Evolutionary conservation across 2,329 filamentous ascomycete species (phyloP), one percentile per base, ranked within the genome.

Genomic region (Diaporthe helianthi): DNA sequence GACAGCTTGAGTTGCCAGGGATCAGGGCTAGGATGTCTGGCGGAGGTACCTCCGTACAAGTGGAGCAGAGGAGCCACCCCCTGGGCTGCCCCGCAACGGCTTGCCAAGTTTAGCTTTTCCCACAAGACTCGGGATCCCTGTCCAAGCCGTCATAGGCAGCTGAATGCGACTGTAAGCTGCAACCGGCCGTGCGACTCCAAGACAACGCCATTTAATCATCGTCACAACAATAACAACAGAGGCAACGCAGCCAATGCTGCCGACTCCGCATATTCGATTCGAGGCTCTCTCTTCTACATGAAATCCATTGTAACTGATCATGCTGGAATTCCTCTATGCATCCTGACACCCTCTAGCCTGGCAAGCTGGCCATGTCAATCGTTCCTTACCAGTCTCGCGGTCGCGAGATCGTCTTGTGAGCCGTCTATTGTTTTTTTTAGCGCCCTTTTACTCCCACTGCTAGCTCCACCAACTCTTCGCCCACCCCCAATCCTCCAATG

Each of bases 381-480:
- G 90, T 96, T 73, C 92, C 92, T 4, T 95, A 94, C 77, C 86
- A 88, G 67, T 87, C 90, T 60, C 87, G 93, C 75, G 91, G 90
- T 74, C 88, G 91, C 74, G 91, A 94, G 77, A 89, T 96, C 74
- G 92, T 95, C 47, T 84, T 96, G 92, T 94, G 86, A 76, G 92
- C 86, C 75, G 75, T 73, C 55, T 61, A 31, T 60, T 47, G 64
- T 72, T 72, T 65, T 47, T 51, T 52, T 69, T 46, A 52, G 66
- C 64, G n/a, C 61, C 52, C 54, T 47, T 38, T 36, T 49, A 29
- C 61, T 36, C 38, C 24, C 53, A 41, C 10, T 7, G 41, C 55
- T 49, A 51, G 47, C 22, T 51, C 12, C 17, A 8, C 36, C 38
- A 36, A 24, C n/a, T 2, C 9, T 26, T 7, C 3, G 24, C 15